These are phyloP conservation scores for Chaetomiaceae sp. DNA, from an alignment of 2,329 filamentous ascomycete species.

Conservation along the genomic window DNA sequence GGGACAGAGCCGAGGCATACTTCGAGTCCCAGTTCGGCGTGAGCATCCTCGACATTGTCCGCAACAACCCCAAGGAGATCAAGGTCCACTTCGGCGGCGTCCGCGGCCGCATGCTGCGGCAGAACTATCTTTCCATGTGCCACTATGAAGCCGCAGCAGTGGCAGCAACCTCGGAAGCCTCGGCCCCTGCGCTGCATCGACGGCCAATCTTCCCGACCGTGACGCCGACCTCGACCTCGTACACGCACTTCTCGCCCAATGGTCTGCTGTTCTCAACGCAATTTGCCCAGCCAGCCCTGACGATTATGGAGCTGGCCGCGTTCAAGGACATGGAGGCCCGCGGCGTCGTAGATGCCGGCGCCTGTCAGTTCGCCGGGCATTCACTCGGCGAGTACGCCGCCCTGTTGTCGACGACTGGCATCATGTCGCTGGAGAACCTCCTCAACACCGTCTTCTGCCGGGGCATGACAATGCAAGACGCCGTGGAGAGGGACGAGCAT, in stretches of 20 bases:
- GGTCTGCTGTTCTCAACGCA: slow-evolving; percentile 93
- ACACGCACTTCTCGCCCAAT: slow-evolving; percentile 91
- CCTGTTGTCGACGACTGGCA: background rate
- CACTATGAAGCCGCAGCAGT: background rate
- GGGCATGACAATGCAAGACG: slow-evolving; percentile 97
- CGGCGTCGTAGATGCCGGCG: slow-evolving; percentile 85
- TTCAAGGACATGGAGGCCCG: slow-evolving; percentile 98
- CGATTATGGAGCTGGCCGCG: slow-evolving; percentile 7
- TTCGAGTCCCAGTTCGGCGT: slow-evolving; percentile 91
- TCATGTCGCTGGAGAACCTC: slow-evolving; percentile 2
- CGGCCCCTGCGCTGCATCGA: background rate
- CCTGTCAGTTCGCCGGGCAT: slow-evolving; percentile 79
- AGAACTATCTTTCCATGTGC: slow-evolving; percentile 7
- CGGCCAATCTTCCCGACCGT: background rate
- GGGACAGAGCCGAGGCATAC: slow-evolving; percentile 94
- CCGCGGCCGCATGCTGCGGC: background rate
- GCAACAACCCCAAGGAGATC: slow-evolving; percentile 7
- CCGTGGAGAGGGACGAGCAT: slow-evolving; percentile 85
- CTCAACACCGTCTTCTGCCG: background rate
- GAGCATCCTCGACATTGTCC: slow-evolving; percentile 56
- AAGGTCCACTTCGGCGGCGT: slow-evolving; percentile 5
- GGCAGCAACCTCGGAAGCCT: background rate
- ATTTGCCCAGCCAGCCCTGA: slow-evolving; percentile 67
- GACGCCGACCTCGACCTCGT: slow-evolving; percentile 47
- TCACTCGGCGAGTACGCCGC: slow-evolving; percentile 97